Percentiles rank a stretch among this genome's conserved stretches.
Evolutionary conservation across 2,329 filamentous ascomycete species (phyloP).

Genomic region (Alternaria panax): DNA sequence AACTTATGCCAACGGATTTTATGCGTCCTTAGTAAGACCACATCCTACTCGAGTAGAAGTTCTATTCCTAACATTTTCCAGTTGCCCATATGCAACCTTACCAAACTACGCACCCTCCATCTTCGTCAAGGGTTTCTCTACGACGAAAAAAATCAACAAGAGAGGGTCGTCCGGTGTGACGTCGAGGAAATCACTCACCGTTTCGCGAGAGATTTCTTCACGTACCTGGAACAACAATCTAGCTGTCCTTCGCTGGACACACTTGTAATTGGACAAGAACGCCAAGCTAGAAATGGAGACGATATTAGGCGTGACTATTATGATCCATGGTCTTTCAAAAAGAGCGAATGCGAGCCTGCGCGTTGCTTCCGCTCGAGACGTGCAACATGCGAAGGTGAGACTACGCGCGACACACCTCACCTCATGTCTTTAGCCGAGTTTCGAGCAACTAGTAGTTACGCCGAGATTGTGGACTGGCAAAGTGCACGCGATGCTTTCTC

Average conservation of each 20-base stretch:
- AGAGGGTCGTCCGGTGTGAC: background rate
- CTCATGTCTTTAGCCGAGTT: background rate
- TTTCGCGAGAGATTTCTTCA: background rate
- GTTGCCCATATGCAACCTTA: background rate
- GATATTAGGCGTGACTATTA: background rate
- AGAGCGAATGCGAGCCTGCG: background rate
- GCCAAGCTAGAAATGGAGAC: background rate
- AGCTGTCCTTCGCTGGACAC: background rate
- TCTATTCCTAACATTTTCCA: background rate
- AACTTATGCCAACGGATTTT: background rate
- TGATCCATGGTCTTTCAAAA: background rate
- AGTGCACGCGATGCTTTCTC: background rate
- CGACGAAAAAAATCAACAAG: background rate
- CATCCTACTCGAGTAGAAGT: background rate
- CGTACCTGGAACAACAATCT: background rate
- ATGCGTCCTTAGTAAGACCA: background rate
- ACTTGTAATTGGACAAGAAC: background rate
- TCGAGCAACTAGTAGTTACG: background rate
- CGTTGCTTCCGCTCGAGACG: conserved; percentile 1
- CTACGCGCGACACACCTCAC: background rate
- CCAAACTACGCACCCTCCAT: background rate
- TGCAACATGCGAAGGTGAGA: background rate
- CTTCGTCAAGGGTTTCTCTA: background rate
- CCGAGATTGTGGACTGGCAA: background rate
- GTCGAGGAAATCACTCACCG: background rate